Evolutionary conservation across 1,139 yeast species (phyloP).

Genomic region (Diutina mesorugosa): DNA sequence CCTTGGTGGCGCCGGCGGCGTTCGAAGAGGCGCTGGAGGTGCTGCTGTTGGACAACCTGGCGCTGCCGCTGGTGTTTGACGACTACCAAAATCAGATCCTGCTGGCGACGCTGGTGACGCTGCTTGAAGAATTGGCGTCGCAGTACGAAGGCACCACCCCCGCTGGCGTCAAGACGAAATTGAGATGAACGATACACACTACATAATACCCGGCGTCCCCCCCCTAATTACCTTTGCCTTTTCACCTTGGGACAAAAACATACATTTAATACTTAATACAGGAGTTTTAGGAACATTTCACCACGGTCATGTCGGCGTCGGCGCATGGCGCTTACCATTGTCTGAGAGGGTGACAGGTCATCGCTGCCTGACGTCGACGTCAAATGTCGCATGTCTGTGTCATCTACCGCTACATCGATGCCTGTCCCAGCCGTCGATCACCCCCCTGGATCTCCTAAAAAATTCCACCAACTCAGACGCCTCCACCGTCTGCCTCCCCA

Average conservation of each 20-base stretch:
- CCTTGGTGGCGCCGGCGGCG: not conserved
- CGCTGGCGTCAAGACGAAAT: not conserved
- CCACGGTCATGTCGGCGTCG: not conserved
- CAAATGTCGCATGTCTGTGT: no score
- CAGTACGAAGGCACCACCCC: not conserved
- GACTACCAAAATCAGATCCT: not conserved
- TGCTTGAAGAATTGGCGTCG: slow-evolving; percentile 1
- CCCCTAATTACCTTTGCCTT: not conserved
- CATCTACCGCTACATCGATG: no score
- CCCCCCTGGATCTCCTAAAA: no score
- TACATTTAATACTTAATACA: not conserved
- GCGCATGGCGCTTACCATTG: no score
- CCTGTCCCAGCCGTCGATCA: no score
- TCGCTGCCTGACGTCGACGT: no score
- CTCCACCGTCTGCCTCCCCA: no score
- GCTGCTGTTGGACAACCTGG: slow-evolving; percentile 2
- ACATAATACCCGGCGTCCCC: not conserved
- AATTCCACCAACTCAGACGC: no score
- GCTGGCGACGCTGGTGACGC: slow-evolving; percentile 1
- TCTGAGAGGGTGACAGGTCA: no score
- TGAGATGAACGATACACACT: not conserved
- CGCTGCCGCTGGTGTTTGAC: slow-evolving; percentile 2
- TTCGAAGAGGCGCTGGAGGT: slow-evolving; percentile 2
- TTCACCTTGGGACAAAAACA: not conserved
- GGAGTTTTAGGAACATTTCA: not conserved